phyloP scores from a whole-genome alignment of 1,284 basidiomycete genomes.

The Puccinia brachypodii region DNA sequence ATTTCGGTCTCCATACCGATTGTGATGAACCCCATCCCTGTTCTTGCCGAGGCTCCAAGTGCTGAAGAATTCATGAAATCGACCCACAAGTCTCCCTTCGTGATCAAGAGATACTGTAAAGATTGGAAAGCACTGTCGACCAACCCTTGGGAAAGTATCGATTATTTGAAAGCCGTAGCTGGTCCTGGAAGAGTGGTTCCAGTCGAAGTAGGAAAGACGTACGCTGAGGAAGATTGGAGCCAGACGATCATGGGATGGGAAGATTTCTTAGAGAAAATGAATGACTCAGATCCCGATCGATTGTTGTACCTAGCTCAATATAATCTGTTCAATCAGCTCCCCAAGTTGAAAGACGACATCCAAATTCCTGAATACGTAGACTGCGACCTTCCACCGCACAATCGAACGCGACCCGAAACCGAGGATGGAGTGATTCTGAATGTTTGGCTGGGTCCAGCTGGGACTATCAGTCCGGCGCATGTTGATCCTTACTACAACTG shows the following conservation, averaged over 20 bases:
- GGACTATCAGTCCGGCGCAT: slow-evolving; percentile 81
- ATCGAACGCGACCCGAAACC: slow-evolving; percentile 64
- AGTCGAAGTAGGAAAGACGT: slow-evolving; percentile 83
- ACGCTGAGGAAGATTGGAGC: slow-evolving; percentile 76
- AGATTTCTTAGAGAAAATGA: slow-evolving; percentile 64
- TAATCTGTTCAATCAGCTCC: slow-evolving; percentile 80
- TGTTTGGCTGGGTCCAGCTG: slow-evolving; percentile 80
- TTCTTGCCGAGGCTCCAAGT: slow-evolving; percentile 62
- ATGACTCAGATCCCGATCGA: slow-evolving; percentile 50
- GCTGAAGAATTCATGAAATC: slow-evolving; percentile 62
- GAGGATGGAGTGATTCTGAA: slow-evolving; percentile 73
- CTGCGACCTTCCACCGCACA: slow-evolving; percentile 62
- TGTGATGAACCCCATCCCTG: slow-evolving; percentile 38
- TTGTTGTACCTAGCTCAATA: slow-evolving; percentile 88
- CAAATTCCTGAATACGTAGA: slow-evolving; percentile 83
- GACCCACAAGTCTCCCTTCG: slow-evolving; percentile 66
- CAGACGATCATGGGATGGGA: slow-evolving; percentile 79
- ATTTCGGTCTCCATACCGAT: not conserved
- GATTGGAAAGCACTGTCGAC: slow-evolving; percentile 72
- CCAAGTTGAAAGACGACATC: slow-evolving; percentile 71
- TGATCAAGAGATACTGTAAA: slow-evolving; percentile 64
- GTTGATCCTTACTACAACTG: slow-evolving; percentile 93
- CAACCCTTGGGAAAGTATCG: slow-evolving; percentile 67
- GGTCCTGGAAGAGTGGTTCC: slow-evolving; percentile 83
- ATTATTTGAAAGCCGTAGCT: slow-evolving; percentile 68